Evolutionary conservation across 345 rosid species (phyloP).

Genomic region (Eutrema heterophyllum): DNA sequence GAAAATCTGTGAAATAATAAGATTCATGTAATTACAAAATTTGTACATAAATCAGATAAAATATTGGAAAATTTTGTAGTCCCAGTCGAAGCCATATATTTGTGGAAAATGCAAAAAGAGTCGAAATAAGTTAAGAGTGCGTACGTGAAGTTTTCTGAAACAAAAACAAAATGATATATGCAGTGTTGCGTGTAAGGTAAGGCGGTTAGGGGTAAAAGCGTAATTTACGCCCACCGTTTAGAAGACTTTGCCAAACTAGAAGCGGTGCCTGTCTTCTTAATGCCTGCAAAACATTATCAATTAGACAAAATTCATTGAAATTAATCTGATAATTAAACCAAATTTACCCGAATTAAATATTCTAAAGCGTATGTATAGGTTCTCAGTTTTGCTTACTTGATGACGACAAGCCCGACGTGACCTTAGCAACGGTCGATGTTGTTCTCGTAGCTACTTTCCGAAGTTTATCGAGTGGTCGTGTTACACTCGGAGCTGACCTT

Average conservation of each 20-base stretch:
- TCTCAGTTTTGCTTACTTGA: slow-evolving; percentile 31
- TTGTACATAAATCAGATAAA: slow-evolving; percentile 2
- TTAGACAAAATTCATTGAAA: neutral
- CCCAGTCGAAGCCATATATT: neutral
- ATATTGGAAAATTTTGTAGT: slow-evolving; percentile 15
- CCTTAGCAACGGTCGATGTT: slow-evolving; percentile 37
- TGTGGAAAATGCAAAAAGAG: neutral
- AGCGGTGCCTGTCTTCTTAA: slow-evolving; percentile 32
- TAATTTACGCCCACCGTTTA: slow-evolving; percentile 42
- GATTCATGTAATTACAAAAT: slow-evolving; percentile 15
- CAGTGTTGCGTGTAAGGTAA: slow-evolving; percentile 15
- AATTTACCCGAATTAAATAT: neutral
- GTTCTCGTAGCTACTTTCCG: slow-evolving; percentile 29
- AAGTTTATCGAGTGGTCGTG: slow-evolving; percentile 29
- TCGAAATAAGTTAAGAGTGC: neutral
- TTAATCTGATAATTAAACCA: neutral
- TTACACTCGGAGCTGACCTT: slow-evolving; percentile 8
- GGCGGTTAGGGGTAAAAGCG: neutral
- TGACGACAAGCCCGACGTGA: slow-evolving; percentile 34
- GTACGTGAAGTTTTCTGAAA: neutral
- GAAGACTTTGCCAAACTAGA: slow-evolving; percentile 39
- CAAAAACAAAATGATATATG: slow-evolving; percentile 1
- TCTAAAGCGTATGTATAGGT: neutral
- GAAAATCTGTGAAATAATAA: neutral
- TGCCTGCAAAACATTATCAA: slow-evolving; percentile 33